Evolutionary conservation across 2,329 filamentous ascomycete genomes (phyloP), one percentile per base, ranked within the genome.

Genomic region (Dactylellina haptotyla): DNA sequence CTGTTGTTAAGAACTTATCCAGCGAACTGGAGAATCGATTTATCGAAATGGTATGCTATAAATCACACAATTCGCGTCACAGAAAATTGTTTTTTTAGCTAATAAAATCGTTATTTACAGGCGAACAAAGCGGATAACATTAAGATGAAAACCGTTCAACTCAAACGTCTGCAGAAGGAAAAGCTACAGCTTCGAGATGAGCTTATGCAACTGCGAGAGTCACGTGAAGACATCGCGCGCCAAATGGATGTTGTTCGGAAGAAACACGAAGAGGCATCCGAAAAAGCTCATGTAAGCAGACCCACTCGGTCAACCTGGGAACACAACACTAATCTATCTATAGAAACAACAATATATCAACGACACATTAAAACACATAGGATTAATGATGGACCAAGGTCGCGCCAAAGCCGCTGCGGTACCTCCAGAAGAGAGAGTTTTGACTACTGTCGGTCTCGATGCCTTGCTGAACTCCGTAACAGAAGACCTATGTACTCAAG

Each of bases 181-280:
- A 78, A 77, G 50, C n/a, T 53, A 14, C 74, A 76, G 14, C 43
- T 78, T 20, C 71, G 71, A 30, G 54, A 71, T 5, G 76, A 78
- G 37, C 37, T 78, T 9, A 62, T 78, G 58, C 43, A 61, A 5
- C 51, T 77, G 18, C 73, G 75, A 26, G 72, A 74, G 51, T 59
- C 77, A 50, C 71, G 76, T 48, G 74, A 66, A 23, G 64, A 63
- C 10, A 59, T 77, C 28, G 77, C 76, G 9, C 75, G 76, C 10
- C 66, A 77, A 39, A 77, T 77, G 69, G 77, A 78, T 61, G 76
- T 75, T 30, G 76, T 77, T 6, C 66, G 77, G 30, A 76, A 74
- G 50, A 72, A 51, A 5, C 76, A 77, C 30, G 76, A 77, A 48
- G 51, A 75, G 5, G 76, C 74, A 9, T 75, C 63, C 14, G 75